phyloP scores from a whole-genome alignment of 129 eudicot genomes.

The Helichrysum umbraculigerum region DNA sequence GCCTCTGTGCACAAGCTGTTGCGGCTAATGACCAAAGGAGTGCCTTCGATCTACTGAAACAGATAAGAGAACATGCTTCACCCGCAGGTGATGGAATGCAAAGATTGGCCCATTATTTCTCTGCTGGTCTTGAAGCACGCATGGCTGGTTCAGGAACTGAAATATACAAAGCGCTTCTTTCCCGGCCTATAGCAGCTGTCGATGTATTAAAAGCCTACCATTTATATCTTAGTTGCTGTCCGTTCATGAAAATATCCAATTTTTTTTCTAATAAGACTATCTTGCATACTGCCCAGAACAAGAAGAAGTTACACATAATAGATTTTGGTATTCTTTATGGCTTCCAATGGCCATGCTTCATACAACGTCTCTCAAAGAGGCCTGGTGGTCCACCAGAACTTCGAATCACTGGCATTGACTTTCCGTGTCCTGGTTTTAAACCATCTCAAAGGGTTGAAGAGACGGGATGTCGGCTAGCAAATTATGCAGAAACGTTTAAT shows the following conservation, averaged over 20 bases:
- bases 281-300: slow-evolving; percentile 45
- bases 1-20: slow-evolving; percentile 83
- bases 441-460: slow-evolving; percentile 78
- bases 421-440: slow-evolving; percentile 69
- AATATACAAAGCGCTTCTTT: slow-evolving; percentile 46
- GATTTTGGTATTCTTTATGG: slow-evolving; percentile 80
- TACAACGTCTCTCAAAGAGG: slow-evolving; percentile 67
- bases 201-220: slow-evolving; percentile 77
- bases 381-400: slow-evolving; percentile 83
- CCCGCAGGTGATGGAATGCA: slow-evolving; percentile 83
- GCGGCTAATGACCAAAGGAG: slow-evolving; percentile 59
- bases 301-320: slow-evolving; percentile 53
- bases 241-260: slow-evolving; percentile 60
- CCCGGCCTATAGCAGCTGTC: slow-evolving; percentile 55
- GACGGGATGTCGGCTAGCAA: slow-evolving; percentile 65
- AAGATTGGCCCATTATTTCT: slow-evolving; percentile 74
- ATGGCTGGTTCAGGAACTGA: slow-evolving; percentile 80
- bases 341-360: slow-evolving; percentile 81
- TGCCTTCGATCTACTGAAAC: slow-evolving; percentile 60
- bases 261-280: slow-evolving; percentile 71
- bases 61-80: slow-evolving; percentile 70
- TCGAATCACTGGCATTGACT: slow-evolving; percentile 79
- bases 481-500: slow-evolving; percentile 63
- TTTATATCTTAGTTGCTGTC: slow-evolving; percentile 62
- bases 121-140: slow-evolving; percentile 79